These are phyloP conservation scores for Pelargonium nanum DNA, from an alignment of 345 rosid genomes.

Conservation along the genomic window DNA sequence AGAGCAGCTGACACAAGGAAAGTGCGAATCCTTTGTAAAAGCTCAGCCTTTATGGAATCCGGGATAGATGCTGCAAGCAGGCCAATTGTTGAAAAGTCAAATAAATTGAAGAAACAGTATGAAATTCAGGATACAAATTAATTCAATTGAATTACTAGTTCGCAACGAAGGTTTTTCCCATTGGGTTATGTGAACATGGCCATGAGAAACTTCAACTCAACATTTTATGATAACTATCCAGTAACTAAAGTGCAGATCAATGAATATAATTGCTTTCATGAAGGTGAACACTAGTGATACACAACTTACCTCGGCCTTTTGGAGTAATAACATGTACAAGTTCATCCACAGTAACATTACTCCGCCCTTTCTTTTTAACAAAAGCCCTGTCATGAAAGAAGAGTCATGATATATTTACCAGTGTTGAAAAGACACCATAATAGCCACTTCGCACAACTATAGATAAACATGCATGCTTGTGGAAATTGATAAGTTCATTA, in stretches of 20 bases:
- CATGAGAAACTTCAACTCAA: too few relatives aligned
- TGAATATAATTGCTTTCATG: background rate
- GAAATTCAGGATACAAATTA: background rate
- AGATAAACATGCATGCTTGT: too few relatives aligned
- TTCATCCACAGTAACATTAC: slow-evolving; percentile 69
- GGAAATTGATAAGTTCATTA: too few relatives aligned
- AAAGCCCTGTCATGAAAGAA: slow-evolving; percentile 34
- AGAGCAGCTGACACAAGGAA: slow-evolving; percentile 36
- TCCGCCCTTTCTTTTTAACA: slow-evolving; percentile 64
- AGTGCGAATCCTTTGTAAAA: slow-evolving; percentile 48
- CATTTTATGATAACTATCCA: background rate
- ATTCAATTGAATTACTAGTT: too few relatives aligned
- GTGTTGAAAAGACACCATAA: background rate
- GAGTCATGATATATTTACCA: background rate
- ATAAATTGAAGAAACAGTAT: background rate
- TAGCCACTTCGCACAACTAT: too few relatives aligned
- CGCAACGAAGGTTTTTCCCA: too few relatives aligned
- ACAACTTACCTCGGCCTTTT: slow-evolving; percentile 61
- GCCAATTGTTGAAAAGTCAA: background rate
- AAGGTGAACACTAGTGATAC: background rate
- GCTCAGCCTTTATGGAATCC: slow-evolving; percentile 59
- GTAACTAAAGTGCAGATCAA: background rate
- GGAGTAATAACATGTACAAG: slow-evolving; percentile 68
- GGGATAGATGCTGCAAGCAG: slow-evolving; percentile 53
- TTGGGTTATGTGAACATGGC: too few relatives aligned